Evolutionary conservation across 352 stramenopile species (phyloP).

Genomic region (Blastocystis sp.): DNA sequence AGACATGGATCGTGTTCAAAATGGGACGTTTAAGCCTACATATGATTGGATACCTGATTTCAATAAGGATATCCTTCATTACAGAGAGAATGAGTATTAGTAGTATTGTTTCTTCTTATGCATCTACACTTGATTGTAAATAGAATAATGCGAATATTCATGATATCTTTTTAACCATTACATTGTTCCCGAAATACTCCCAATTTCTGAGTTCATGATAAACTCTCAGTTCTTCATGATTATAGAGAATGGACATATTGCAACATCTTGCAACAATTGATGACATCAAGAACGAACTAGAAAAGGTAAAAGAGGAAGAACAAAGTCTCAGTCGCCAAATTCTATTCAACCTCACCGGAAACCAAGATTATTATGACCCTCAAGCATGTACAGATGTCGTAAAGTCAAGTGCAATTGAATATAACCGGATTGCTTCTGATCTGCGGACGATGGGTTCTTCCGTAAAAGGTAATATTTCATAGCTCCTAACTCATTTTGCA

Average conservation of each 20-base stretch:
- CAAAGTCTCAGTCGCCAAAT: background rate
- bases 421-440: slow-evolving; percentile 11
- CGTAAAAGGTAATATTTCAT: background rate
- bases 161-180: background rate
- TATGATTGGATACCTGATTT: slow-evolving; percentile 45
- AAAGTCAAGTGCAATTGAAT: slow-evolving; percentile 29
- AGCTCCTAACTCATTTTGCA: background rate
- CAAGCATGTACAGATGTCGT: background rate
- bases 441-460: background rate
- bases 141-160: too few species aligned
- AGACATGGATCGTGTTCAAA: background rate
- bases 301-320: background rate
- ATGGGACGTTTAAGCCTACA: background rate
- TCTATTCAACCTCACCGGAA: slow-evolving; percentile 47
- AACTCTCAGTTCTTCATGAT: background rate
- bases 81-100: background rate
- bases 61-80: slow-evolving; percentile 7
- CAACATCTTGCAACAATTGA: slow-evolving; percentile 14
- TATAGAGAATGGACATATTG: slow-evolving; percentile 33
- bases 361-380: slow-evolving; percentile 39
- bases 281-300: background rate
- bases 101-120: background rate
- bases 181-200: background rate
- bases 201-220: background rate
- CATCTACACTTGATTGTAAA: background rate